Evolutionary conservation across 768 basidiomycete species (phyloP), one percentile per base, ranked within the genome.

Genomic region (Lentinus brumalis): DNA sequence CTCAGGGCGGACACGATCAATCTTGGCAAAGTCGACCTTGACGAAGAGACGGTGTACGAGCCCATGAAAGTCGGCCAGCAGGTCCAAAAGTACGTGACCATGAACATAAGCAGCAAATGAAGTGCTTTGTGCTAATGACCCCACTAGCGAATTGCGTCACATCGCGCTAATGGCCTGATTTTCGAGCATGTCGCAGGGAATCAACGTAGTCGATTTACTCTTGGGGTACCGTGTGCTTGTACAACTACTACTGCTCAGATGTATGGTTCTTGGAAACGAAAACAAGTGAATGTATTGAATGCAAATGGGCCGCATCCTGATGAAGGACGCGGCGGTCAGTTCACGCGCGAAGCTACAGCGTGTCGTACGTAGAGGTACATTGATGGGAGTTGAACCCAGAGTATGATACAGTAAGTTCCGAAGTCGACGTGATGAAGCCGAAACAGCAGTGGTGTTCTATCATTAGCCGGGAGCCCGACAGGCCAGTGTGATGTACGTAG

Each of bases 51-150:
- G 3, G 56, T 71, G 7, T 94, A 91, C 70, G 81, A 82, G 62
- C 82, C 81, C 9, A 90, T 96, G 86, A 89, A 92, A 70, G 94
- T 95, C 45, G 94, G 94, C 5, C 85, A 92, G 70, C 92, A 94
- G 66, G 94, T 98, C 26, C 86, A 88, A 69, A 88, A 86, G 91
- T 92, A 67, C 70, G 86, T 69, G 2, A 38, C 16, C 32, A 12
- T 4, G 31, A n/a, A 50, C 50, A 10, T 30, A 47, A 40, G 9
- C 29, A 31, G 12, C 14, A 16, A 38, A 21, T 26, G 21, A 26
- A 26, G 21, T 26, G 21, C 21, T 26, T 26, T 26, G 53, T 30
- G 30, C 46, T 44, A 44, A 67, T 47, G 16, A 6, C 53, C 40
- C 26, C 40, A 5, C 5, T 67, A 94, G 92, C 66, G 92, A 93